Conservation (phyloP, 1,284 basidiomycete genomes). For the Puccinia coronata region DNA sequence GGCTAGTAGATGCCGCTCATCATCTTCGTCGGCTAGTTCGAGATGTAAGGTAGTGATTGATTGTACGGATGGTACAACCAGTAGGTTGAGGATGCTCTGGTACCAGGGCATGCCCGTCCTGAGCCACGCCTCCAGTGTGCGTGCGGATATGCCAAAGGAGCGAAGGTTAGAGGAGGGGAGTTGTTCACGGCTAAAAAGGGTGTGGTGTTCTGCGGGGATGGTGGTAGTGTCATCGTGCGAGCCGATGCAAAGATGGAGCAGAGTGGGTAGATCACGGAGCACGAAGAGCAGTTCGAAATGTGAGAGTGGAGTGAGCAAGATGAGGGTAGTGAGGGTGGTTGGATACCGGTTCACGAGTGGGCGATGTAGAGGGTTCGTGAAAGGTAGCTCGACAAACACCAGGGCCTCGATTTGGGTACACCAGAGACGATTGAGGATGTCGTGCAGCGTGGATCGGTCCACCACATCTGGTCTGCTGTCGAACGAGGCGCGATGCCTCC, state of each 20-base stretch:
- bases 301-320: conserved; percentile 46
- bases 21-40: conserved; percentile 45
- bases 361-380: conserved; percentile 35
- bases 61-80: conserved; percentile 32
- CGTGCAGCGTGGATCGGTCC: conserved; percentile 31
- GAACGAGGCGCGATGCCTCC: conserved; percentile 29
- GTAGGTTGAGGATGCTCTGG: conserved; percentile 39
- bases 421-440: conserved; percentile 48
- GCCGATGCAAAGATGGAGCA: conserved; percentile 45
- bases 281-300: conserved; percentile 44
- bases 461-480: conserved; percentile 28
- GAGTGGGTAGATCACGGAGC: conserved; percentile 30
- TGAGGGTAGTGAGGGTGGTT: conserved; percentile 17
- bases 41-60: conserved; percentile 45
- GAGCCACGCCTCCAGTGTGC: conserved; percentile 31
- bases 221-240: conserved; percentile 37
- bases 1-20: conserved; percentile 38
- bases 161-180: conserved; percentile 43
- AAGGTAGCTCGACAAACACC: conserved; percentile 46
- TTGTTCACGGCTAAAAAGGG: conserved; percentile 49
- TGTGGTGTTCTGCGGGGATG: conserved; percentile 37
- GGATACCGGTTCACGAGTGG: conserved; percentile 44
- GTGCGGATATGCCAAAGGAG: conserved; percentile 44
- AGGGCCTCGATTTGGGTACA: conserved; percentile 32
- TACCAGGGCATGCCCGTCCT: conserved; percentile 42